phyloP scores from a whole-genome alignment of 1,284 basidiomycete species.

The Ustilago vetiveriae region DNA sequence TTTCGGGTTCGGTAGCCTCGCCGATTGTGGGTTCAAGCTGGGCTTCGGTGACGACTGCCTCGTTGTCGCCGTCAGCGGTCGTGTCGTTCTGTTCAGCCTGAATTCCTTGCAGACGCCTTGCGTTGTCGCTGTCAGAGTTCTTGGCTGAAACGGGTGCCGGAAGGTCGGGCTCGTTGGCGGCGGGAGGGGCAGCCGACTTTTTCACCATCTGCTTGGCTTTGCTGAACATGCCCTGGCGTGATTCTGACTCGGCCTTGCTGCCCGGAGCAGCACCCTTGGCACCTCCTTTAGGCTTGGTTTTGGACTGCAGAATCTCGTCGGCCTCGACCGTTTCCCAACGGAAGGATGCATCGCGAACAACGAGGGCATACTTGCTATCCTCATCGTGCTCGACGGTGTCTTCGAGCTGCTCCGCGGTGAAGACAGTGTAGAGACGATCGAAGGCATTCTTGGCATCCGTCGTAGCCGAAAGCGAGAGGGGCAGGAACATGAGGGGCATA shows the following conservation, averaged over 20 bases:
- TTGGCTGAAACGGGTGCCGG: slow-evolving; percentile 28
- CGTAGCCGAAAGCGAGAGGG: slow-evolving; percentile 61
- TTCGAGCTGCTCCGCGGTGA: slow-evolving; percentile 74
- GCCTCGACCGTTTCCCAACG: slow-evolving; percentile 55
- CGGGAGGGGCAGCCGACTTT: slow-evolving; percentile 20
- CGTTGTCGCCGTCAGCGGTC: slow-evolving; percentile 26
- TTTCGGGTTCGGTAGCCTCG: slow-evolving; percentile 20
- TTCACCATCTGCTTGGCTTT: slow-evolving; percentile 35
- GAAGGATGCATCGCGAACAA: slow-evolving; percentile 45
- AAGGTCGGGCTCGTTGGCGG: slow-evolving; percentile 28
- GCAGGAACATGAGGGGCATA: slow-evolving; percentile 77
- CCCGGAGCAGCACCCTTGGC: slow-evolving; percentile 6
- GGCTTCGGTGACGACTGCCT: slow-evolving; percentile 27
- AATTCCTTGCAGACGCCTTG: slow-evolving; percentile 28
- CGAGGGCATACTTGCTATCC: slow-evolving; percentile 45
- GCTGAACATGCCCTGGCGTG: slow-evolving; percentile 21
- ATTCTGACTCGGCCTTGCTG: slow-evolving; percentile 1
- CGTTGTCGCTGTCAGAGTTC: slow-evolving; percentile 23
- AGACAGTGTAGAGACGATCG: slow-evolving; percentile 69
- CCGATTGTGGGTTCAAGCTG: slow-evolving; percentile 27
- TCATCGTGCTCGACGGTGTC: slow-evolving; percentile 77
- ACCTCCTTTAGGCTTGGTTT: slow-evolving; percentile 24
- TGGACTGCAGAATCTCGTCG: slow-evolving; percentile 28
- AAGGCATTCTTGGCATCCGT: slow-evolving; percentile 64
- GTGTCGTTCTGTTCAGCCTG: slow-evolving; percentile 38